Evolutionary conservation across 805 yeast genomes (phyloP).

Genomic region (Jamesozyma jinghongensis): DNA sequence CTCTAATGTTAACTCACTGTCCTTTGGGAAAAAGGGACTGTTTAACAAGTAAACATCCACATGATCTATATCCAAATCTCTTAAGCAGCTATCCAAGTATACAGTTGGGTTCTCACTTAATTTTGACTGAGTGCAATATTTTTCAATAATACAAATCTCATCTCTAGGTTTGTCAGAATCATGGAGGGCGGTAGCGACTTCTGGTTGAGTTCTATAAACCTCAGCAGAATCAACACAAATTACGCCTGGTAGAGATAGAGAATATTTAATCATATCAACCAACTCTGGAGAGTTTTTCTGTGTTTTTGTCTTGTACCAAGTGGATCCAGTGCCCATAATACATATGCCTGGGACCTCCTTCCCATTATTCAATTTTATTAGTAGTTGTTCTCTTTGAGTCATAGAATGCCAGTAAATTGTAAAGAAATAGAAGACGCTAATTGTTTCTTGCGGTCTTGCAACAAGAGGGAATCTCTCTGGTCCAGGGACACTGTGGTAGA

Average conservation of each 20-base stretch:
- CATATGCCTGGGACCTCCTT: conserved; percentile 41
- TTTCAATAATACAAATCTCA: conserved; percentile 47
- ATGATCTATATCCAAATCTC: conserved; percentile 35
- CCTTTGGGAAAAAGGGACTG: conserved; percentile 32
- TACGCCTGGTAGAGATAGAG: conserved; percentile 37
- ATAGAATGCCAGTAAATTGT: too few species aligned
- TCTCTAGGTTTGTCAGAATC: conserved; percentile 37
- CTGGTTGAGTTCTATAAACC: conserved; percentile 44
- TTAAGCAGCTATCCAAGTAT: conserved; percentile 33
- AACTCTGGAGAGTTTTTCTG: conserved; percentile 23
- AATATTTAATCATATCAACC: conserved; percentile 27
- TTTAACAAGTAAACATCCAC: conserved; percentile 48
- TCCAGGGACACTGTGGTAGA: too few species aligned
- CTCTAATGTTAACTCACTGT: conserved; percentile 33
- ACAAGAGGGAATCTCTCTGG: too few species aligned
- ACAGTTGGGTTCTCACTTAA: conserved; percentile 33
- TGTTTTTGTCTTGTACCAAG: conserved; percentile 37
- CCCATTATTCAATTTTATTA: conserved; percentile 30
- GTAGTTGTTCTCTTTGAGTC: conserved; percentile 14
- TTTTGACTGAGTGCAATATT: conserved; percentile 30
- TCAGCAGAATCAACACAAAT: conserved; percentile 55
- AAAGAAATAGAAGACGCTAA: too few species aligned
- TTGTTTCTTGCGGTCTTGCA: too few species aligned
- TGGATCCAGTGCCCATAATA: conserved; percentile 50
- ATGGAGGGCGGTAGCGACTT: conserved; percentile 41